Conservation (phyloP, 768 basidiomycete genomes). For the Infundibulicybe gibba region DNA sequence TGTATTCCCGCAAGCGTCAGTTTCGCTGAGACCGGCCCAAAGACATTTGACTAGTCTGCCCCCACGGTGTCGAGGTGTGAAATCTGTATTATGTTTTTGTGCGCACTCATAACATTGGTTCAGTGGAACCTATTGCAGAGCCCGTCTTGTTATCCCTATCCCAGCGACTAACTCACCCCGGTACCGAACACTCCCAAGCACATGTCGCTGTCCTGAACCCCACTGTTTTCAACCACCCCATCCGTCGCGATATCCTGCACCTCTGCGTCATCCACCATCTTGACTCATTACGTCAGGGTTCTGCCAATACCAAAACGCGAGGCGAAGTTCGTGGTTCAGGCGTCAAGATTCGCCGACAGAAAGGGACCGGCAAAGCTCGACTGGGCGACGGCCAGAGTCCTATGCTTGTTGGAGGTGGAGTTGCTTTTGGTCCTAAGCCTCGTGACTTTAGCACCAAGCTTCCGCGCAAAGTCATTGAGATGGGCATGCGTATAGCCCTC, state of each 20-base stretch:
- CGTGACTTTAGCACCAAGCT: constrained; percentile 90
- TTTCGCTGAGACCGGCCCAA: neutral
- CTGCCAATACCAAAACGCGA: constrained; percentile 88
- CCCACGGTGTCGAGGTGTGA: constrained; percentile 7
- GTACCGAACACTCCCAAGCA: constrained; percentile 34
- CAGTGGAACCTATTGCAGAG: constrained; percentile 33
- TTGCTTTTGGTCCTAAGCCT: constrained; percentile 88
- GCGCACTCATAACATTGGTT: constrained; percentile 1
- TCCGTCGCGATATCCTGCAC: constrained; percentile 91
- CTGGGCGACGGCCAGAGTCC: constrained; percentile 86
- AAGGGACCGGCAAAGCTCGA: constrained; percentile 88
- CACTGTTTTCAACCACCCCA: constrained; percentile 84
- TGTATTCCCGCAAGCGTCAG: no score
- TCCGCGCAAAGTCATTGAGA: constrained; percentile 87
- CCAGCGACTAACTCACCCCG: constrained; percentile 44
- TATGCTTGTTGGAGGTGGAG: constrained; percentile 87
- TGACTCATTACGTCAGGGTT: constrained; percentile 88
- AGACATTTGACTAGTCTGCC: constrained; percentile 4
- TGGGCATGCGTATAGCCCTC: constrained; percentile 90
- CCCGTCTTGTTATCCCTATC: constrained; percentile 65
- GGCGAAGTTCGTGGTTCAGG: constrained; percentile 89
- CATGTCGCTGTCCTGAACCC: constrained; percentile 66
- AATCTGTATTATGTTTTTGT: neutral
- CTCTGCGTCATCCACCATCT: constrained; percentile 86
- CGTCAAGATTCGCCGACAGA: constrained; percentile 85